Base-by-base conservation (phyloP, 2,329 filamentous ascomycete species). In the Nothophoma quercina region DNA sequence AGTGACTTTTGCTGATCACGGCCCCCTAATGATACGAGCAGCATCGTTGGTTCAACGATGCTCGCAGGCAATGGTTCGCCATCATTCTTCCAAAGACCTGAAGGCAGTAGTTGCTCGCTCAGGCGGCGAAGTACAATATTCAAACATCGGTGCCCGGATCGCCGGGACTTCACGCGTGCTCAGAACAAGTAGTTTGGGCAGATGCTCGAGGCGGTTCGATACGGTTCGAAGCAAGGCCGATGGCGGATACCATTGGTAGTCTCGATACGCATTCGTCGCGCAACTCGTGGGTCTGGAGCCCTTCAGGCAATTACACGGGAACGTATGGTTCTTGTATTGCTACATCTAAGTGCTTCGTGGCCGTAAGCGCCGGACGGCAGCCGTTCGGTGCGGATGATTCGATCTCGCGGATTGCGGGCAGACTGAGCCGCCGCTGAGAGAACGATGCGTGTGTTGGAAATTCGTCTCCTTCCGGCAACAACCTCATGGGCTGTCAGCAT, bases 311-410 rank as follows among this genome's bases (percentile, higher is more conserved):
- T n/a, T 33, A 32, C 47, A 39, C 16, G 35, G 33, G 33, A 58
- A 52, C 52, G 58, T 60, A 51, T 66, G 56, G 61, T 45, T 65
- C 63, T 64, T 68, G 60, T 56, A 62, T 66, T 68, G 62, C 61
- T 65, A 64, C 43, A 55, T 62, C 62, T 70, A 67, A 33, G 48
- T 47, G 53, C 56, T 55, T 58, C 59, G 66, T 60, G 56, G 43
- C 59, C 59, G 53, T 59, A 47, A 65, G 65, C 67, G 65, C 68
- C 56, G 47, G 47, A 41, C 30, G 51, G 50, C 42, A 51, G 52
- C 56, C 48, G 42, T 55, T 55, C 51, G 59, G 50, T 25, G 55
- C 48, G 25, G 39, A 53, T 42, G 42, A 32, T 55, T 55, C 47
- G 56, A 51, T 47, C 51, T 54, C 48, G 58, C 56, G 50, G 36